These are phyloP conservation scores for Pythium oligandrum DNA, from an alignment of 352 stramenopile species.

Conservation along the genomic window DNA sequence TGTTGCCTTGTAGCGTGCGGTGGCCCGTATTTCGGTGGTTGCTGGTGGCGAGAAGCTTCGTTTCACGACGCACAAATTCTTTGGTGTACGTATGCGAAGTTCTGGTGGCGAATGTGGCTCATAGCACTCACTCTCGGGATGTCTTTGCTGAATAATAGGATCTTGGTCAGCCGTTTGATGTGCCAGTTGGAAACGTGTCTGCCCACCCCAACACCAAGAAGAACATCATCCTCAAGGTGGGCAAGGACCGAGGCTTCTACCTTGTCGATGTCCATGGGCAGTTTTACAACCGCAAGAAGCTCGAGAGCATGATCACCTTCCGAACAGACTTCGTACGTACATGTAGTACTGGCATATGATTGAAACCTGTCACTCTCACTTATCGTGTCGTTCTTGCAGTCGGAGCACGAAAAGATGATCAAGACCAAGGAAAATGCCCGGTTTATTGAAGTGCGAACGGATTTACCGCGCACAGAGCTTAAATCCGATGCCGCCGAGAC, in stretches of 20 bases:
- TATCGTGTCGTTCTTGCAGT: slow-evolving; percentile 15
- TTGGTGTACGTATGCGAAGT: slow-evolving; percentile 42
- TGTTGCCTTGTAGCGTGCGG: slow-evolving; percentile 38
- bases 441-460: slow-evolving; percentile 56
- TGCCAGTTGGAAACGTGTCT: slow-evolving; percentile 62
- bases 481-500: slow-evolving; percentile 16
- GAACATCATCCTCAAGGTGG: slow-evolving; percentile 85
- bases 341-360: background rate
- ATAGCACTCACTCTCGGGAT: no score
- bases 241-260: slow-evolving; percentile 67
- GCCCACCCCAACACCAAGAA: slow-evolving; percentile 80
- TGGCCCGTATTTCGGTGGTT: slow-evolving; percentile 76
- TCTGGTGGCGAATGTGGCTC: no score
- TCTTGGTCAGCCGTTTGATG: slow-evolving; percentile 55
- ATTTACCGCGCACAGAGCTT: slow-evolving; percentile 64
- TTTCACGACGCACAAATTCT: slow-evolving; percentile 87
- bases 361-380: no score
- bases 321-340: slow-evolving; percentile 67
- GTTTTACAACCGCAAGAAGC: slow-evolving; percentile 85
- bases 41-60: slow-evolving; percentile 72
- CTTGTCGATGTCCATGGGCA: slow-evolving; percentile 74
- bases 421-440: slow-evolving; percentile 38
- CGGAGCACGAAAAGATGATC: slow-evolving; percentile 72
- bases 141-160: slow-evolving; percentile 25
- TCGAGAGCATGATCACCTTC: slow-evolving; percentile 86